These are phyloP conservation scores for Syncephalis plumigaleata DNA, from an alignment of 371 early-diverging fungal species.

Conservation along the genomic window DNA sequence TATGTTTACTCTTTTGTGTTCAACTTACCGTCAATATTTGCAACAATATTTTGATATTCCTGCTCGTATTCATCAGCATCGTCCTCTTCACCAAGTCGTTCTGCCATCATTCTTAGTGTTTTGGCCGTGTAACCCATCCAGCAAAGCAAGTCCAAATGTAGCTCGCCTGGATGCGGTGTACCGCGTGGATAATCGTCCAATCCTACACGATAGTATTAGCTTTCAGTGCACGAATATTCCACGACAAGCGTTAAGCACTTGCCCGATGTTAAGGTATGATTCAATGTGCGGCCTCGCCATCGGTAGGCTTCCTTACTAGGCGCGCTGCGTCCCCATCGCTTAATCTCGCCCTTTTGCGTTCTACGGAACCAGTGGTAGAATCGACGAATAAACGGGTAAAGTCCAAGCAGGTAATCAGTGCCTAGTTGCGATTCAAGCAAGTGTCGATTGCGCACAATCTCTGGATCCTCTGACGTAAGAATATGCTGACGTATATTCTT, in stretches of 20 bases:
- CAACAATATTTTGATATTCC: slow-evolving; percentile 26
- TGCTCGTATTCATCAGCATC: slow-evolving; percentile 27
- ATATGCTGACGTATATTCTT: not conserved
- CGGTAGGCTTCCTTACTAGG: slow-evolving; percentile 49
- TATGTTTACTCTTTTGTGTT: not conserved
- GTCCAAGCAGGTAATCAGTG: slow-evolving; percentile 25
- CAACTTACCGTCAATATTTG: slow-evolving; percentile 22
- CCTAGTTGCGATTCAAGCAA: slow-evolving; percentile 26
- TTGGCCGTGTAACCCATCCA: slow-evolving; percentile 78
- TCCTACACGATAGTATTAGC: slow-evolving; percentile 19
- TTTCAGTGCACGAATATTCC: not conserved
- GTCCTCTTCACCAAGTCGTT: slow-evolving; percentile 28
- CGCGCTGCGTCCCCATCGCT: slow-evolving; percentile 30
- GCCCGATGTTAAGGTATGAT: slow-evolving; percentile 82
- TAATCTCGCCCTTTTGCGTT: slow-evolving; percentile 56
- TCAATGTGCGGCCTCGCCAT: slow-evolving; percentile 77
- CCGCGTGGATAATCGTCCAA: slow-evolving; percentile 92
- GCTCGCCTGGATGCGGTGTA: slow-evolving; percentile 47
- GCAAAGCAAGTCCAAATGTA: slow-evolving; percentile 76
- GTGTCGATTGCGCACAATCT: slow-evolving; percentile 22
- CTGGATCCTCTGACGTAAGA: slow-evolving; percentile 10
- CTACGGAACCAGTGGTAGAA: slow-evolving; percentile 70
- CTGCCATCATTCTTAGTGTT: slow-evolving; percentile 46
- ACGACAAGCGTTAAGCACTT: slow-evolving; percentile 1
- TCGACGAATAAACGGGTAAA: slow-evolving; percentile 47